Base-by-base conservation (phyloP, 1,284 basidiomycete genomes). In the Gymnopus androsaceus region DNA sequence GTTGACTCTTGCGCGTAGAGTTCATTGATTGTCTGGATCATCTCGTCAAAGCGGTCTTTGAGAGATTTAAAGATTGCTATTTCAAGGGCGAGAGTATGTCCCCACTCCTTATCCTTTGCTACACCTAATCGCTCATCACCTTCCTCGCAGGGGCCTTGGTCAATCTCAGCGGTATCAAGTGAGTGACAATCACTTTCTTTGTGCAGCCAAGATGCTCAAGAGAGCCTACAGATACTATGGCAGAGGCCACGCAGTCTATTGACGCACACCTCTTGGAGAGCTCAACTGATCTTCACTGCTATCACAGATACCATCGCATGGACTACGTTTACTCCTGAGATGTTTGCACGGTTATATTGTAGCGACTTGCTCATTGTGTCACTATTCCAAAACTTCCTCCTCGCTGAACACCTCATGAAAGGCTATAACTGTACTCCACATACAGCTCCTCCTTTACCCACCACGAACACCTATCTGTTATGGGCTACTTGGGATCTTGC, bases 231-330 rank as follows among this genome's bases (percentile, higher is more conserved):
- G 92, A 66, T 94, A 89, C 72, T 84, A 84, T 61, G 92, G 90
- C 53, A 81, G 81, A 37, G 81, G 95, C 57, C 81, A 87, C 60
- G 83, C 84, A 62, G 89, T 92, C 45, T 85, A 99, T 67, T 83
- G 96, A 31, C 83, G 95, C 23, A 98, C 97, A 3, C 96, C 96
- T 0, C 80, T 99, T 1, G 96, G 96, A 51, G 96, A 99, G 72
- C 84, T 99, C 27, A 98, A 98, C 72, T 99, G 97, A 98, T 99
- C 64, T 98, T 99, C 74, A 98, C 94, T 2, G 94, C 96, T 38
- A 94, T 99, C 61, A 99, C 96, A n/a, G 96, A 99, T 73, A 98
- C 96, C 7, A 98, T 99, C 61, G 97, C 97, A 12, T 99, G 97
- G 96, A 95, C 95, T 11, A 94, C 94, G 0, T 95, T 99, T 67